phyloP scores from a whole-genome alignment of 2,329 filamentous ascomycete genomes.

The Neospermospora avenae region DNA sequence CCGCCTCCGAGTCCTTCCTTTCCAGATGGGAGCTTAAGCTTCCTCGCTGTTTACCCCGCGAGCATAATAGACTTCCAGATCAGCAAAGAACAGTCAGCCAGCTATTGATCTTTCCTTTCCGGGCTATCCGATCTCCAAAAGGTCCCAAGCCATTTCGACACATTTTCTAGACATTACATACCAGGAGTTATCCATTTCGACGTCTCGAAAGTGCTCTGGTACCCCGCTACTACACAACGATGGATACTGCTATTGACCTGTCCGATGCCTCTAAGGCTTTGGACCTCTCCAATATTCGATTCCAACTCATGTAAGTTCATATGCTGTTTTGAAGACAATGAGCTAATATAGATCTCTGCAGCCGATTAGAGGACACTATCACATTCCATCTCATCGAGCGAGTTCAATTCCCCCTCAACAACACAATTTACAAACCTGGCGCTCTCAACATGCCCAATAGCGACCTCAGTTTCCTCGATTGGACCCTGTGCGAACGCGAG shows the following conservation, averaged over 20 bases:
- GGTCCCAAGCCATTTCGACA: too few species aligned
- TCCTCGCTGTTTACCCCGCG: neutral
- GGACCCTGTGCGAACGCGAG: constrained; percentile 88
- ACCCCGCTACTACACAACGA: constrained; percentile 39
- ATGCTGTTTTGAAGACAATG: neutral
- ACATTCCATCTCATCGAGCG: constrained; percentile 96
- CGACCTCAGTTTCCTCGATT: constrained; percentile 83
- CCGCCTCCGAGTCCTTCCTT: neutral
- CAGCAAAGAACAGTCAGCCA: neutral
- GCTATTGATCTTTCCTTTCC: neutral
- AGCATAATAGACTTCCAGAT: too few species aligned
- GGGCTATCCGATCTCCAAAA: too few species aligned
- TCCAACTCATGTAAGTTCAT: constrained; percentile 75
- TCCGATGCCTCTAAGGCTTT: constrained; percentile 81
- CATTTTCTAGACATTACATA: too few species aligned
- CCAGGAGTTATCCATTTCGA: too few species aligned
- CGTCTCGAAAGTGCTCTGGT: neutral
- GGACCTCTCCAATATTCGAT: constrained; percentile 87
- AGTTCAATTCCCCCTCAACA: constrained; percentile 93
- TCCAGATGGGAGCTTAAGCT: neutral
- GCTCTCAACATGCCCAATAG: constrained; percentile 74
- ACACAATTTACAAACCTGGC: constrained; percentile 77
- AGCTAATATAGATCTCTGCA: constrained; percentile 39
- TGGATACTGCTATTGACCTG: constrained; percentile 90
- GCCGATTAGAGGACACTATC: constrained; percentile 95